Base-by-base conservation (phyloP, 2,329 filamentous ascomycete genomes). In the Akanthomyces muscarius region DNA sequence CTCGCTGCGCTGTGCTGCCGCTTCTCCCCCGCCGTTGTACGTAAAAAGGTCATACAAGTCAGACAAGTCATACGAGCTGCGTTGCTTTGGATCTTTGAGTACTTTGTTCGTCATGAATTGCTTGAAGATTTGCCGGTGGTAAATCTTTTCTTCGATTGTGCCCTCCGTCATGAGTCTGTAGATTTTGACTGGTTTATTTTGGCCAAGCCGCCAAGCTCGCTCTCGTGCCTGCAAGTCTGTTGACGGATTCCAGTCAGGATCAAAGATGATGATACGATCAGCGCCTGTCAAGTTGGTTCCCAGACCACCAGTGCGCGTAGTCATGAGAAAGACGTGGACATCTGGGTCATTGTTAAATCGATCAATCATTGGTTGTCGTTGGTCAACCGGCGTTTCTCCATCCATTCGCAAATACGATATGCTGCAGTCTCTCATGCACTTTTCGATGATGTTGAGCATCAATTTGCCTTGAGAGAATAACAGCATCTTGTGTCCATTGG, bases 131-230 rank as follows among this genome's bases (percentile, higher is more conserved):
- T 99, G 95, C 18, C 96, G 89, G 74, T 99, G 94, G 66, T 98
- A 99, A 36, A 99, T 99, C 78, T 99, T 99, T 75, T 99, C 95
- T 72, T 99, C 95, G 28, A 99, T 99, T 0, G 96, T 99, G 1
- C 95, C 95, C 5, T 94, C 92, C 4, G 92, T 97, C 90, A 99
- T 96, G n/a, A 99, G 82, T 42, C 96, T 89, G 73, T 97, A 99
- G 25, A 99, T 97, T 5, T 92, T 93, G 33, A 99, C 95, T 54
- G 97, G 92, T 61, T 90, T 89, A 75, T 96, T 97, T 77, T 99
- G 95, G 0, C 95, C 95, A 2, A 99, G 79, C 63, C 95, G 87
- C 95, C 95, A 99, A 6, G 96, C 95, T 70, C 95, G 86, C 76
- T 99, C 95, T 54, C 95, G 88, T 18, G 95, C 95, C 77, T 99